Evolutionary conservation across 495 filamentous ascomycete genomes (phyloP).

Genomic region (Emericellopsis terricola): DNA sequence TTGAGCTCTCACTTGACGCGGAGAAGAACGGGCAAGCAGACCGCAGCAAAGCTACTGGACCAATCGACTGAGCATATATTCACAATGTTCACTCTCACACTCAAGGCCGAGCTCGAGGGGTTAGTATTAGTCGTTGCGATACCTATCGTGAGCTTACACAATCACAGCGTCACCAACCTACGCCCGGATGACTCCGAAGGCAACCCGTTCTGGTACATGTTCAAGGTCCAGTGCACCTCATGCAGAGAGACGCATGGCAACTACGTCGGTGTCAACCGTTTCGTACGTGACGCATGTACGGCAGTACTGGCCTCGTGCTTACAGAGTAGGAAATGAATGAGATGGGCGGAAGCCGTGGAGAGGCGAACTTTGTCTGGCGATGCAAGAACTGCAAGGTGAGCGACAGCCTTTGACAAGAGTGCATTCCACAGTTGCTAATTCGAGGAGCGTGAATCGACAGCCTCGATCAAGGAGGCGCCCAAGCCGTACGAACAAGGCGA

Average conservation of each 20-base stretch:
- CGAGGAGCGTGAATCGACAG: slow-evolving; percentile 36
- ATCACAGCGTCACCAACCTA: slow-evolving; percentile 66
- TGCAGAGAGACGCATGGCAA: slow-evolving; percentile 87
- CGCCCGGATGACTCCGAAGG: slow-evolving; percentile 65
- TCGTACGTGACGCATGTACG: slow-evolving; percentile 48
- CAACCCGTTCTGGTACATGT: slow-evolving; percentile 81
- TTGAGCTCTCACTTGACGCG: too few relatives aligned
- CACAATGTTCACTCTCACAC: slow-evolving; percentile 56
- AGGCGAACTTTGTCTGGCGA: slow-evolving; percentile 96
- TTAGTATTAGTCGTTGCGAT: slow-evolving; percentile 5
- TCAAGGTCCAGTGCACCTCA: slow-evolving; percentile 91
- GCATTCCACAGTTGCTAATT: background rate
- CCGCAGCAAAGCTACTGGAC: too few relatives aligned
- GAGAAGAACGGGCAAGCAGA: too few relatives aligned
- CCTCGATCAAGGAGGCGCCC: slow-evolving; percentile 51
- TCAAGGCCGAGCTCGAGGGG: slow-evolving; percentile 68
- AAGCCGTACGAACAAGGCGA: slow-evolving; percentile 46
- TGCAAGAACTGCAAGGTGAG: slow-evolving; percentile 78
- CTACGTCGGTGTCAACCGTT: slow-evolving; percentile 69
- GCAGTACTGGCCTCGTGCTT: too few relatives aligned
- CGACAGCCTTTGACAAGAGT: background rate
- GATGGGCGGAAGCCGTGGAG: slow-evolving; percentile 75
- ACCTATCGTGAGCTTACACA: slow-evolving; percentile 4
- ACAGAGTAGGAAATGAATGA: slow-evolving; percentile 74
- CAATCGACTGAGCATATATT: too few relatives aligned